A percentile compares a stretch with the other conserved stretches of the same genome.
phyloP scores from a whole-genome alignment of 2,329 filamentous ascomycete species.

The Trichoderma sp. region DNA sequence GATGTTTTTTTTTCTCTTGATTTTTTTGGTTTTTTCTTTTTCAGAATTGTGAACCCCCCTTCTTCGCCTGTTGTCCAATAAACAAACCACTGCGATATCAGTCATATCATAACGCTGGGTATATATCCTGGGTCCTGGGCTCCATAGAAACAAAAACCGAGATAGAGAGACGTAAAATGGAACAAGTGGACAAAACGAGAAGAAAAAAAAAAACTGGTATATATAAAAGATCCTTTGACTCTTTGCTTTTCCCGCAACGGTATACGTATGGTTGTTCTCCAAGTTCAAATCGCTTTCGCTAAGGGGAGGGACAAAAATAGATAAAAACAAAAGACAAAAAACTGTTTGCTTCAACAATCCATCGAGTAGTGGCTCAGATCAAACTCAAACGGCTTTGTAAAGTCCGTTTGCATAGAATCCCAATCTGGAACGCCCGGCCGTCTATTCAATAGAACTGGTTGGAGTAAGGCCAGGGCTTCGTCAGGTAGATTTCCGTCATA shows the following conservation, averaged over 20 bases:
- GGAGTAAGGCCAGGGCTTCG: constrained; percentile 22
- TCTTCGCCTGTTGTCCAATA: constrained; percentile 14
- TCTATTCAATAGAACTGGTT: constrained; percentile 33
- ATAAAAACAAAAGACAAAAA: neutral
- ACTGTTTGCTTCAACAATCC: constrained; percentile 26
- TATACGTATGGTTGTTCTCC: neutral
- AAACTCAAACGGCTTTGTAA: constrained; percentile 53
- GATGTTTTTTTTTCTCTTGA: neutral
- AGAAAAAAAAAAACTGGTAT: neutral
- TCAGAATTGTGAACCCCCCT: neutral
- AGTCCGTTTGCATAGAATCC: constrained; percentile 52
- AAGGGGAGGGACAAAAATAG: neutral
- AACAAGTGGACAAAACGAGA: constrained; percentile 14
- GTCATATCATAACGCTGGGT: constrained; percentile 28
- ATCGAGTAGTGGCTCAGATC: constrained; percentile 44
- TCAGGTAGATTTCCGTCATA: constrained; percentile 25
- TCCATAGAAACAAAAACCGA: constrained; percentile 20
- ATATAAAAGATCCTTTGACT: neutral
- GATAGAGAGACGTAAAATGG: constrained; percentile 7
- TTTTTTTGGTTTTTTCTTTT: neutral
- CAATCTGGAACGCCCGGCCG: constrained; percentile 36
- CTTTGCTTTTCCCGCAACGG: neutral
- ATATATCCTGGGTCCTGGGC: constrained; percentile 31
- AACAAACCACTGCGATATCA: constrained; percentile 16
- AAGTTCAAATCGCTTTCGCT: constrained; percentile 6